These are phyloP conservation scores for Aspergillus sp. DNA, from an alignment of 2,329 filamentous ascomycete genomes.

Conservation along the genomic window DNA sequence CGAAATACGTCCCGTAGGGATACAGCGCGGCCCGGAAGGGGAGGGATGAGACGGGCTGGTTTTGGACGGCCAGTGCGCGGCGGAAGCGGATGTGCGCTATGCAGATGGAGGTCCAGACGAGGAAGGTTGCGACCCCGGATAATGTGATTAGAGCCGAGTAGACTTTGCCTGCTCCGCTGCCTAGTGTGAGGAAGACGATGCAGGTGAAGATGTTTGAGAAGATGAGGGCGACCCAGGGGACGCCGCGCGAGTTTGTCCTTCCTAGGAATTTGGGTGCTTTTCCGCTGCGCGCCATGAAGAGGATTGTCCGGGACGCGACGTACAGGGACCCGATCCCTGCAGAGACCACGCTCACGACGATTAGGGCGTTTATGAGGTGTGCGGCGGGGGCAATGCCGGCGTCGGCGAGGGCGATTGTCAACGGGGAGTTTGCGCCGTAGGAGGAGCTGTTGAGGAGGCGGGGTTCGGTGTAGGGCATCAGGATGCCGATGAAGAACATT, in stretches of 20 bases:
- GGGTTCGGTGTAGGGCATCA: constrained; percentile 70
- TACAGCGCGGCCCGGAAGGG: constrained; percentile 56
- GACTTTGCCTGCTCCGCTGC: constrained; percentile 35
- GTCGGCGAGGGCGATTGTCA: constrained; percentile 74
- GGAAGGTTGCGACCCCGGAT: constrained; percentile 47
- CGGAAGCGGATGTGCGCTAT: constrained; percentile 50
- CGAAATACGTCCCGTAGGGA: constrained; percentile 56
- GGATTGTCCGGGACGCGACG: constrained; percentile 73
- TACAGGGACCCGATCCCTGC: constrained; percentile 78
- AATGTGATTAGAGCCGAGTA: constrained; percentile 39
- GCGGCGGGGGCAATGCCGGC: constrained; percentile 75
- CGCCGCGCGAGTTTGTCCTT: constrained; percentile 67
- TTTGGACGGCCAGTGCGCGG: constrained; percentile 41
- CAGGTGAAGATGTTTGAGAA: constrained; percentile 71
- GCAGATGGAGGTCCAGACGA: constrained; percentile 47
- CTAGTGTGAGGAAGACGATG: constrained; percentile 39
- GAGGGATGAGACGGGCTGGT: constrained; percentile 44
- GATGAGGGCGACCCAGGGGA: constrained; percentile 63
- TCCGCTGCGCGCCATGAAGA: constrained; percentile 75
- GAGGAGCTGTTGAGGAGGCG: constrained; percentile 65
- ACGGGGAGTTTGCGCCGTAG: constrained; percentile 70
- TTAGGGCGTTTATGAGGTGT: constrained; percentile 78
- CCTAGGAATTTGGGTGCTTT: constrained; percentile 74
- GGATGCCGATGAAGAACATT: constrained; percentile 75
- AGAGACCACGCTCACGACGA: constrained; percentile 72